Conservation (phyloP, 164 flowering plant species). For the Aristolochia fimbriata region DNA sequence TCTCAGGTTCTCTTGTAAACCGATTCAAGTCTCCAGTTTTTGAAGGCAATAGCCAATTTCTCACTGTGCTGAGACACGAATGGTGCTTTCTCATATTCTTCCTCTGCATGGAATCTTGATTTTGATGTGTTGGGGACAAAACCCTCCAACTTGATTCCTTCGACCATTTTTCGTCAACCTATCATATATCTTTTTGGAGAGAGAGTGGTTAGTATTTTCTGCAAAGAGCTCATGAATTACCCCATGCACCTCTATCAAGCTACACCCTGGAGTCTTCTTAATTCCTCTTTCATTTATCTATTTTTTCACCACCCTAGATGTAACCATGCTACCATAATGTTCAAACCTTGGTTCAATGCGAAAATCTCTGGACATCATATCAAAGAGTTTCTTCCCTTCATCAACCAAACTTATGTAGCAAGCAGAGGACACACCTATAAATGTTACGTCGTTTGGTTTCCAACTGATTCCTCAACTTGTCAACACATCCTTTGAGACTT, state of each 20-base stretch:
- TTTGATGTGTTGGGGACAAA: constrained; percentile 25
- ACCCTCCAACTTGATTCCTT: constrained; percentile 25
- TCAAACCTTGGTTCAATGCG: constrained; percentile 37
- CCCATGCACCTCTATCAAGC: constrained; percentile 32
- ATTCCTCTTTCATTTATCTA: constrained; percentile 33
- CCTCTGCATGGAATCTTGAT: constrained; percentile 34
- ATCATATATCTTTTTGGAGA: constrained; percentile 19
- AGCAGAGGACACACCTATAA: constrained; percentile 37
- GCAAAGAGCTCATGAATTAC: constrained; percentile 32
- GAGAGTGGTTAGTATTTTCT: constrained; percentile 22
- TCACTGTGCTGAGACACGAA: constrained; percentile 42
- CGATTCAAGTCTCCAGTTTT: constrained; percentile 25
- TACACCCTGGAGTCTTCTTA: constrained; percentile 40
- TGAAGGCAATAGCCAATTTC: constrained; percentile 43
- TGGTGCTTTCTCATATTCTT: constrained; percentile 35
- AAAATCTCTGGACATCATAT: constrained; percentile 29
- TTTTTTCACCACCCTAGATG: constrained; percentile 27
- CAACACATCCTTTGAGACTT: constrained; percentile 28
- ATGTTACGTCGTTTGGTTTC: constrained; percentile 33
- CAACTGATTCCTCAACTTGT: constrained; percentile 17
- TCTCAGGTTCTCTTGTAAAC: constrained; percentile 39
- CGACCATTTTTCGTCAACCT: constrained; percentile 19
- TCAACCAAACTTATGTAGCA: constrained; percentile 38
- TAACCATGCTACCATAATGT: constrained; percentile 47
- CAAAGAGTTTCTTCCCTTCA: constrained; percentile 26